Evolutionary conservation across 2,329 filamentous ascomycete genomes (phyloP).

Genomic region (Colletotrichum sp.): DNA sequence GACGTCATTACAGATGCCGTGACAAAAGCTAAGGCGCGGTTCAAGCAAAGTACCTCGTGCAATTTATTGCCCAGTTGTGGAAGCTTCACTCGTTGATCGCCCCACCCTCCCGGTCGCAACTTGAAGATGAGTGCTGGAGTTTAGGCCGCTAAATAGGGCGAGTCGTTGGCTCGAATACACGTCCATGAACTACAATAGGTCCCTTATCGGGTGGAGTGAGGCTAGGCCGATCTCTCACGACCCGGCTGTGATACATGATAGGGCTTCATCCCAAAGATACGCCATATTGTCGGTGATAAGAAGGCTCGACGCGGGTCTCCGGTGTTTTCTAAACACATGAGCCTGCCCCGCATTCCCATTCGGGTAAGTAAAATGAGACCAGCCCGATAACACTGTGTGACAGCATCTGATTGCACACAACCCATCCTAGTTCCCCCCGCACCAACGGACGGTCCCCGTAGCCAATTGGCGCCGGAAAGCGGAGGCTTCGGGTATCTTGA

Average conservation of each 20-base stretch:
- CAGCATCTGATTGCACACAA: not conserved
- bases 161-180: not conserved
- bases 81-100: not conserved
- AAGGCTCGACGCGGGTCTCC: not conserved
- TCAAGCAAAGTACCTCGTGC: not conserved
- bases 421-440: not conserved
- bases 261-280: not conserved
- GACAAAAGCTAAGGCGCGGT: too few species aligned
- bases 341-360: not conserved
- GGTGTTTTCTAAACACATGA: not conserved
- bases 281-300: not conserved
- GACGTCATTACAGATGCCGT: fast-evolving
- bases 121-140: fast-evolving
- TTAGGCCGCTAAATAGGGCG: not conserved
- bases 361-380: not conserved
- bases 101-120: not conserved
- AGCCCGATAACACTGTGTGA: not conserved
- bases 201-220: not conserved
- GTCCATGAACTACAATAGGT: fast-evolving
- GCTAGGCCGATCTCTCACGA: not conserved
- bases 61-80: not conserved
- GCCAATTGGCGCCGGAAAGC: not conserved
- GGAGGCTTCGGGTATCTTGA: not conserved
- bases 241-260: not conserved
- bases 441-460: fast-evolving